These are phyloP conservation scores for Syncephalastrum contaminatum DNA, from an alignment of 371 early-diverging fungal species.

Conservation along the genomic window DNA sequence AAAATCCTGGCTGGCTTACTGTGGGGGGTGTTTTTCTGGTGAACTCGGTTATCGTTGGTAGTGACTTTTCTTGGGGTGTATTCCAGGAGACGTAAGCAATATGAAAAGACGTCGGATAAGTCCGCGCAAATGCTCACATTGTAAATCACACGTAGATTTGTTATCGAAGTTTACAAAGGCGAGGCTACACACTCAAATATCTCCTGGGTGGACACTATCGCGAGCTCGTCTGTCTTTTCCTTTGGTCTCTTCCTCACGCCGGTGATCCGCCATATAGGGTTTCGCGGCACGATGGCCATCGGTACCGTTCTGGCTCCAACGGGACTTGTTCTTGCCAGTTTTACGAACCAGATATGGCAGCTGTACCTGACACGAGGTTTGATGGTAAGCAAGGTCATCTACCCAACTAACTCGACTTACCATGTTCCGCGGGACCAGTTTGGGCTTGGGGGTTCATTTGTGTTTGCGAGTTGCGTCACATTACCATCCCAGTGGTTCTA, in stretches of 20 bases:
- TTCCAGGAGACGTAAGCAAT: slow-evolving; percentile 16
- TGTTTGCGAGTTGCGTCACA: slow-evolving; percentile 38
- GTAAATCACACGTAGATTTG: neutral
- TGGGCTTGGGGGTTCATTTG: slow-evolving; percentile 35
- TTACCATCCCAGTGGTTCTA: slow-evolving; percentile 50
- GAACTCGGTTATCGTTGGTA: slow-evolving; percentile 18
- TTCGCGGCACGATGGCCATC: slow-evolving; percentile 45
- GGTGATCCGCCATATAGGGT: slow-evolving; percentile 49
- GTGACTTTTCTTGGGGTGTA: slow-evolving; percentile 20
- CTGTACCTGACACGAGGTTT: slow-evolving; percentile 44
- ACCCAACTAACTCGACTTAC: slow-evolving; percentile 25
- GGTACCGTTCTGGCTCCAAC: slow-evolving; percentile 35
- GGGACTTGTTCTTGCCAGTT: slow-evolving; percentile 44
- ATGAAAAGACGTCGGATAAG: slow-evolving; percentile 31
- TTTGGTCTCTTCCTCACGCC: slow-evolving; percentile 46
- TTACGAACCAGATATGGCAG: slow-evolving; percentile 42
- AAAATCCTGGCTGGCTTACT: slow-evolving; percentile 24
- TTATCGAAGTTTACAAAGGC: slow-evolving; percentile 13
- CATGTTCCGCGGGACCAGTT: slow-evolving; percentile 57
- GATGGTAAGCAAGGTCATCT: slow-evolving; percentile 13
- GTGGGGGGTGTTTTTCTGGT: slow-evolving; percentile 15
- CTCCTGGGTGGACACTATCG: slow-evolving; percentile 16
- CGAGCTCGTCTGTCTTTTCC: slow-evolving; percentile 7
- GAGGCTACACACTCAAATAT: slow-evolving; percentile 7
- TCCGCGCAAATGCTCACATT: too few species aligned